Conservation (phyloP, 2,329 filamentous ascomycete species). For the Aspergillus transmontanensis region DNA sequence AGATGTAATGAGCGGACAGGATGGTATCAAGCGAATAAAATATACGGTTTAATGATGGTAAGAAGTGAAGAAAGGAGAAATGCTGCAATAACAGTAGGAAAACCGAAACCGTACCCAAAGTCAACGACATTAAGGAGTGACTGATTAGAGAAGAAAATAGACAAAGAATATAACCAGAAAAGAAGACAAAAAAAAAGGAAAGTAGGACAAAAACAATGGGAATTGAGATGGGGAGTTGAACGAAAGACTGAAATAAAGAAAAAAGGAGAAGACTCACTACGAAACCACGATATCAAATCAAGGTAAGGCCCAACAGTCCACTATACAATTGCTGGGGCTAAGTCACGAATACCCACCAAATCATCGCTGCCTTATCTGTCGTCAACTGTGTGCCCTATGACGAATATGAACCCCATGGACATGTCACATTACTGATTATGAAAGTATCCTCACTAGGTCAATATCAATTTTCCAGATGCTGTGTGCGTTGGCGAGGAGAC, state of each 20-base stretch:
- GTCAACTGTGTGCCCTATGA: neutral
- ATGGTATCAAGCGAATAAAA: neutral
- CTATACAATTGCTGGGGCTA: neutral
- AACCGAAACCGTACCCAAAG: neutral
- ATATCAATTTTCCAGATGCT: slow-evolving; percentile 53
- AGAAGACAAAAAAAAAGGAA: neutral
- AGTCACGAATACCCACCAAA: slow-evolving; percentile 50
- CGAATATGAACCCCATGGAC: neutral
- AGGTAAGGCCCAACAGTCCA: neutral
- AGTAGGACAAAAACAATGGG: neutral
- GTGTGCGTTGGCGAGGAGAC: slow-evolving; percentile 32
- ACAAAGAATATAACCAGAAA: neutral
- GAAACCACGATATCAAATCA: slow-evolving; percentile 62
- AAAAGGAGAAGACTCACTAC: neutral
- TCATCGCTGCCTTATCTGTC: neutral
- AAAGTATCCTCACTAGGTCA: neutral
- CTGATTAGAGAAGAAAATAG: neutral
- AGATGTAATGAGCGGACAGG: neutral
- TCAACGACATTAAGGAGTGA: neutral
- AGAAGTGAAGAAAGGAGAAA: neutral
- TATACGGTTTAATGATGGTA: neutral
- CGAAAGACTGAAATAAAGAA: neutral
- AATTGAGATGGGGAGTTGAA: neutral
- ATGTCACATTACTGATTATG: neutral
- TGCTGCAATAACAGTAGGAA: neutral